A percentile compares a stretch with the other conserved stretches of the same genome.
phyloP scores from a whole-genome alignment of 2,329 filamentous ascomycete genomes.

The Leptographium radiaticola region DNA sequence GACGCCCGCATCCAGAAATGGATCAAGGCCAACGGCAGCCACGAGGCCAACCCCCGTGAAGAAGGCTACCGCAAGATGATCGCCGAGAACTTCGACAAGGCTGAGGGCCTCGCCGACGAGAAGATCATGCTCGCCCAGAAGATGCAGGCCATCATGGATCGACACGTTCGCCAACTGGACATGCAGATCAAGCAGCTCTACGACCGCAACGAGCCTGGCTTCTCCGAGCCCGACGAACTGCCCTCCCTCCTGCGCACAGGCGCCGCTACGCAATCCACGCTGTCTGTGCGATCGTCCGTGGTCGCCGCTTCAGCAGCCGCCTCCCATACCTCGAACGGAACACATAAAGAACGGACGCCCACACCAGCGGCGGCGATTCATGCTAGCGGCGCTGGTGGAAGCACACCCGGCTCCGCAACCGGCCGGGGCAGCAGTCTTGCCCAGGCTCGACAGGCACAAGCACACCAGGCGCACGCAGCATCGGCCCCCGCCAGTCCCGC shows the following conservation, averaged over 20 bases:
- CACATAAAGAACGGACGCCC: slow-evolving; percentile 15
- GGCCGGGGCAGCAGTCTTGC: slow-evolving; percentile 26
- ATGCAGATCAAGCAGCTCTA: slow-evolving; percentile 47
- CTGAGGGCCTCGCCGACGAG: slow-evolving; percentile 59
- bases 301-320: slow-evolving; percentile 23
- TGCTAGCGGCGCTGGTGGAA: slow-evolving; percentile 11
- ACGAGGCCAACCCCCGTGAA: slow-evolving; percentile 64
- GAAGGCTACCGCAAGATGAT: slow-evolving; percentile 53
- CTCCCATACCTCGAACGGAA: slow-evolving; percentile 14
- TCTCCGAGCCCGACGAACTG: slow-evolving; percentile 48
- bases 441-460: slow-evolving; percentile 36
- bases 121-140: slow-evolving; percentile 60
- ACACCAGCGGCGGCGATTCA: background rate
- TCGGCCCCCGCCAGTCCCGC: slow-evolving; percentile 49
- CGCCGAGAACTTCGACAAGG: slow-evolving; percentile 52
- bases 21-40: slow-evolving; percentile 64
- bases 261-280: slow-evolving; percentile 35
- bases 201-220: slow-evolving; percentile 48
- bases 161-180: slow-evolving; percentile 50
- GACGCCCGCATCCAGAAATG: slow-evolving; percentile 69
- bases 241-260: slow-evolving; percentile 48
- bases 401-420: background rate
- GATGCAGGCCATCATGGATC: slow-evolving; percentile 44
- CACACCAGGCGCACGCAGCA: slow-evolving; percentile 34
- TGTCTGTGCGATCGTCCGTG: slow-evolving; percentile 19